Percentiles rank a stretch among this genome's conserved stretches.
These are phyloP conservation scores for Trametopsis cervina DNA, from an alignment of 768 basidiomycete genomes.

Conservation along the genomic window DNA sequence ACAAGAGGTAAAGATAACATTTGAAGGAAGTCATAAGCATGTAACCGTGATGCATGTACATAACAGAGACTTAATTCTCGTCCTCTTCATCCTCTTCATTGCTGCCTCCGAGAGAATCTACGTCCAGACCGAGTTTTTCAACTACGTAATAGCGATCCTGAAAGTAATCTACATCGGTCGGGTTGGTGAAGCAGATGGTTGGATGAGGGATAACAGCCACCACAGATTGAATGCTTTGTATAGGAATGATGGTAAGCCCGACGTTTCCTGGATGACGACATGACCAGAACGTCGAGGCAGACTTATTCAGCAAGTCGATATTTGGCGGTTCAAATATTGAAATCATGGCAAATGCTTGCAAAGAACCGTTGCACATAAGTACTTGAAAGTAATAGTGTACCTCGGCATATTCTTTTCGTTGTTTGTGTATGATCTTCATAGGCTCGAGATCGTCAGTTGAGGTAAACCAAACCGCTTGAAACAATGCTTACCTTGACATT, in stretches of 20 bases:
- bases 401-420: background rate
- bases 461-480: background rate
- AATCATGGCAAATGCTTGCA: slow-evolving; percentile 8
- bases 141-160: background rate
- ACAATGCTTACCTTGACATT: slow-evolving; percentile 13
- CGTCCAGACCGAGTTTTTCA: background rate
- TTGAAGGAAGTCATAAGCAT: too few relatives aligned
- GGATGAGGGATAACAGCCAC: background rate
- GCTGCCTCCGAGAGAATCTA: background rate
- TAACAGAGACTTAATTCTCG: background rate
- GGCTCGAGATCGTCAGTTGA: background rate
- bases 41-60: too few relatives aligned
- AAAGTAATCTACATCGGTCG: background rate
- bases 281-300: slow-evolving; percentile 5
- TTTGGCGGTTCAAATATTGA: slow-evolving; percentile 10
- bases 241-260: slow-evolving; percentile 5
- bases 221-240: background rate
- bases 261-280: slow-evolving; percentile 7
- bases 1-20: too few relatives aligned
- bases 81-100: background rate
- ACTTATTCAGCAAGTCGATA: slow-evolving; percentile 3
- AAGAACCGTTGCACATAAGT: background rate
- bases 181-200: background rate
- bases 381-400: slow-evolving; percentile 11
- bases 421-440: background rate